Conservation (phyloP, 2,329 filamentous ascomycete species). For the Lecanoromycetidae sp. region DNA sequence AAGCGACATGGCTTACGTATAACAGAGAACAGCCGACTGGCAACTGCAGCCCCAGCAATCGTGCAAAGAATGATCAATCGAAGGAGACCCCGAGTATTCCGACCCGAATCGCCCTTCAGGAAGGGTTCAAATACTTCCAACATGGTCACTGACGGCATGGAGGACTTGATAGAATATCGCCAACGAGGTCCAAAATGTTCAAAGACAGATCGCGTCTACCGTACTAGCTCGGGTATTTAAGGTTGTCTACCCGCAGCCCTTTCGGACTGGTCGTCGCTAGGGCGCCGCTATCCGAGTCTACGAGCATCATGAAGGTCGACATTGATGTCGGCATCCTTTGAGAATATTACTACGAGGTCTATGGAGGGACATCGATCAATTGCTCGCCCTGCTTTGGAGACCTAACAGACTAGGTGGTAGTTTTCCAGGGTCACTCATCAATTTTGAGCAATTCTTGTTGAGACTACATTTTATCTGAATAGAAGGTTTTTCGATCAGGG, state of each 20-base stretch:
- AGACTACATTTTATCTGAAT: no score
- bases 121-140: slow-evolving; percentile 42
- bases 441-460: no score
- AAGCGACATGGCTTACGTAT: slow-evolving; percentile 60
- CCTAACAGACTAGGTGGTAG: no score
- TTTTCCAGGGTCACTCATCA: no score
- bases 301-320: no score
- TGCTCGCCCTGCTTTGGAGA: no score
- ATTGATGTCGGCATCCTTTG: no score
- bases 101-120: slow-evolving; percentile 64
- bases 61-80: slow-evolving; percentile 79
- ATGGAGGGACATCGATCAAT: no score
- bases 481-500: no score
- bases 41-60: slow-evolving; percentile 82
- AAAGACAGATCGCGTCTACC: slow-evolving; percentile 12
- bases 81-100: slow-evolving; percentile 72
- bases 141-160: slow-evolving; percentile 27
- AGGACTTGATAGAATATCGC: neutral
- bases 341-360: no score
- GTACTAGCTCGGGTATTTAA: slow-evolving; percentile 8
- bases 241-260: neutral
- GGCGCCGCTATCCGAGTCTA: no score
- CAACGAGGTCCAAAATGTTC: neutral
- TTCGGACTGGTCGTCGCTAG: no score
- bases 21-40: slow-evolving; percentile 93